phyloP scores from a whole-genome alignment of 768 basidiomycete species.

The Mycena haematopus region DNA sequence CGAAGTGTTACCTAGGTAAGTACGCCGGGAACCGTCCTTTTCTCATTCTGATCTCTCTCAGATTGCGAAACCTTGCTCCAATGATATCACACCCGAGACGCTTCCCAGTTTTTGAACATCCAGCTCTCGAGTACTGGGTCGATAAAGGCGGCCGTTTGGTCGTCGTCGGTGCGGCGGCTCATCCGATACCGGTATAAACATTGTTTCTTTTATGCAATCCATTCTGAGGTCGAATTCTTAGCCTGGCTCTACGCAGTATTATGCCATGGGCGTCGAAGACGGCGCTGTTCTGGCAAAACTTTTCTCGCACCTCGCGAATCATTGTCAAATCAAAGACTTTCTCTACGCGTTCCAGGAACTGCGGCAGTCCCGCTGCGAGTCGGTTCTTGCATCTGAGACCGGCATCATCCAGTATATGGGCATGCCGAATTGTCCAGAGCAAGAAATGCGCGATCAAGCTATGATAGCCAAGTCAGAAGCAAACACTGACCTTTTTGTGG shows the following conservation, averaged over 20 bases:
- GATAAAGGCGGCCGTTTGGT: slow-evolving; percentile 51
- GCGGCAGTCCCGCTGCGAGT: slow-evolving; percentile 52
- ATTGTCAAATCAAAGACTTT: slow-evolving; percentile 57
- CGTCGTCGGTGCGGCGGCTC: slow-evolving; percentile 62
- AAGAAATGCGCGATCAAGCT: slow-evolving; percentile 47
- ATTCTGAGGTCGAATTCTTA: slow-evolving; percentile 32
- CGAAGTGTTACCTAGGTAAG: slow-evolving; percentile 47
- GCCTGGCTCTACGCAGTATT: slow-evolving; percentile 57
- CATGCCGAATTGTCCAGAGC: slow-evolving; percentile 49
- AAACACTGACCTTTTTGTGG: slow-evolving; percentile 16
- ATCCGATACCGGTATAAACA: slow-evolving; percentile 56
- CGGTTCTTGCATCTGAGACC: slow-evolving; percentile 49
- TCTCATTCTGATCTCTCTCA: slow-evolving; percentile 22
- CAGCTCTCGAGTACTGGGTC: slow-evolving; percentile 58
- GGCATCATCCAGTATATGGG: slow-evolving; percentile 52
- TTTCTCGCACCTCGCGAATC: slow-evolving; percentile 57
- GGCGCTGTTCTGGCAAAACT: slow-evolving; percentile 67
- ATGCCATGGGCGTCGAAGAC: slow-evolving; percentile 63
- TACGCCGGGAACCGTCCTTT: not conserved
- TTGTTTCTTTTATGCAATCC: slow-evolving; percentile 4
- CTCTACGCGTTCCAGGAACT: slow-evolving; percentile 64
- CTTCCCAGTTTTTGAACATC: slow-evolving; percentile 45
- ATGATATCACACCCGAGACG: slow-evolving; percentile 42
- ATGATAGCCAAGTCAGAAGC: not conserved
- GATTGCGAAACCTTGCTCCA: slow-evolving; percentile 45